A percentile compares a stretch with the other conserved stretches of the same genome.
These are phyloP conservation scores for Puccinia polysora DNA, from an alignment of 1,284 basidiomycete genomes.

Conservation along the genomic window DNA sequence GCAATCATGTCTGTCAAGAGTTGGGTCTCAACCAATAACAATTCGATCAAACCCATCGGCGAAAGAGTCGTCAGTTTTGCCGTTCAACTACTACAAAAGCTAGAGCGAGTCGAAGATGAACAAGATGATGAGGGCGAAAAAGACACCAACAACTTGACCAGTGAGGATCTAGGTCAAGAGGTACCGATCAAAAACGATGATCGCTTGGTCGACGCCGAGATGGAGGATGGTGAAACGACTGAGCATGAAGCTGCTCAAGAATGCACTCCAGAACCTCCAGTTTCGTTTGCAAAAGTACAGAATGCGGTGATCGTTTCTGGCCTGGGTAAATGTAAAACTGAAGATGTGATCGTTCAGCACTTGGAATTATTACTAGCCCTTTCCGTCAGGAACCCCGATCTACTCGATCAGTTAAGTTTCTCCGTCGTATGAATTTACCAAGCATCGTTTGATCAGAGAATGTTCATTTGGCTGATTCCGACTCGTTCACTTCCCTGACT, in stretches of 20 bases:
- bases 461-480: too few relatives aligned
- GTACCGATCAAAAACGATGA: background rate
- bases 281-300: slow-evolving; percentile 25
- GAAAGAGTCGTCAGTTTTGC: slow-evolving; percentile 55
- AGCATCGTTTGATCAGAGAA: too few relatives aligned
- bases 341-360: slow-evolving; percentile 76
- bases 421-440: too few relatives aligned
- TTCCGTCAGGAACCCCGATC: slow-evolving; percentile 78
- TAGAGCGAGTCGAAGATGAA: slow-evolving; percentile 48
- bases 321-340: slow-evolving; percentile 60
- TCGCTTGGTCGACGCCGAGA: background rate
- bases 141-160: background rate
- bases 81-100: slow-evolving; percentile 46
- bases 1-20: slow-evolving; percentile 88
- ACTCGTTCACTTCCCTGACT: too few relatives aligned
- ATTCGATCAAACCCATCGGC: slow-evolving; percentile 61
- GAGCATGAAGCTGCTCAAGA: slow-evolving; percentile 14
- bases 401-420: slow-evolving; percentile 68
- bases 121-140: slow-evolving; percentile 38
- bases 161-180: slow-evolving; percentile 18
- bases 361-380: slow-evolving; percentile 84
- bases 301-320: slow-evolving; percentile 32
- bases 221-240: slow-evolving; percentile 37
- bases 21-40: slow-evolving; percentile 72
- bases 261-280: slow-evolving; percentile 17